Conservation (phyloP, 2,329 filamentous ascomycete genomes). For the Coniella vitis region DNA sequence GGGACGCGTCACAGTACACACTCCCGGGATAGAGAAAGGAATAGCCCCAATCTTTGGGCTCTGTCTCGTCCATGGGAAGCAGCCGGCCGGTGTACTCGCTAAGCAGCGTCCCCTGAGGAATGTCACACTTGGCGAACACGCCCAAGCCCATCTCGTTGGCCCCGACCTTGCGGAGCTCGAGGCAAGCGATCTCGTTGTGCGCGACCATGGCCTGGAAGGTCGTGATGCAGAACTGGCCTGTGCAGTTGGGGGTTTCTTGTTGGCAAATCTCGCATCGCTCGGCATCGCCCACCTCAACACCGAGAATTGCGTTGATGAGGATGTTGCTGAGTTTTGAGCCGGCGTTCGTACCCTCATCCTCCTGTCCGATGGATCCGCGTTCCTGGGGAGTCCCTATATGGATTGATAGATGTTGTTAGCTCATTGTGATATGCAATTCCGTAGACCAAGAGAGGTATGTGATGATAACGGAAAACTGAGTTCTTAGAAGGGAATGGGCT, state of each 20-base stretch:
- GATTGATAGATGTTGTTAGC: neutral
- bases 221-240: neutral
- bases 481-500: neutral
- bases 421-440: too few relatives aligned
- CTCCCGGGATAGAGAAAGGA: neutral
- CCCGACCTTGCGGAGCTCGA: neutral
- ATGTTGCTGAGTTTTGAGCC: neutral
- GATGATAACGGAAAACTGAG: too few relatives aligned
- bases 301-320: slow-evolving; percentile 2
- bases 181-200: neutral
- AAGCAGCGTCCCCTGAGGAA: neutral
- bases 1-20: neutral
- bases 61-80: neutral
- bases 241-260: neutral
- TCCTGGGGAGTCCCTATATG: neutral
- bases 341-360: too few relatives aligned
- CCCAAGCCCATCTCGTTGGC: slow-evolving; percentile 1
- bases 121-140: neutral
- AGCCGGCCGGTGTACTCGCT: slow-evolving; percentile 8
- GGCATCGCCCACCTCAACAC: neutral
- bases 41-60: neutral
- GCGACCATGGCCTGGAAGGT: neutral
- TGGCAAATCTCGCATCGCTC: slow-evolving; percentile 3
- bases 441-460: too few relatives aligned
- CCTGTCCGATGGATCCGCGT: neutral